Conservation (phyloP, 768 basidiomycete species). For the Termitomyces sp. region DNA sequence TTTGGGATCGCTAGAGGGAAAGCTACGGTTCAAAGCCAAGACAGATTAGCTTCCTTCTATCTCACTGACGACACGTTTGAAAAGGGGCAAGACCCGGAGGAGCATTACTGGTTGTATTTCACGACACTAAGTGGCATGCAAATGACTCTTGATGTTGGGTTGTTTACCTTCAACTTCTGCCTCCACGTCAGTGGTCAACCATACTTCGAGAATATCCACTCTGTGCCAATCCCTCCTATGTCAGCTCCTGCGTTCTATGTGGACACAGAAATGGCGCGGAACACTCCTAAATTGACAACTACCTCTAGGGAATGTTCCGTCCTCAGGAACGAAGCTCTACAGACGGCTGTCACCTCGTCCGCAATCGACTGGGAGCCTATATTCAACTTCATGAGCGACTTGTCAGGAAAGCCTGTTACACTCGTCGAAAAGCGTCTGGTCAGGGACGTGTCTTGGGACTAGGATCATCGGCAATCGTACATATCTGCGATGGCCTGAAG, state of each 20-base stretch:
- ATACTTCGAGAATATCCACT: not conserved
- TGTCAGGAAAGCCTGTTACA: constrained; percentile 21
- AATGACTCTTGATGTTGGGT: constrained; percentile 34
- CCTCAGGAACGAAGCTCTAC: constrained; percentile 24
- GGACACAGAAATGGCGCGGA: constrained; percentile 12
- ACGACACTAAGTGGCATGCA: constrained; percentile 37
- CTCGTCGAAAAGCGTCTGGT: constrained; percentile 19
- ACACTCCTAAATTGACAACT: constrained; percentile 8
- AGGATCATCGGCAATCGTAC: constrained; percentile 10
- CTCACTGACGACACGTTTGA: constrained; percentile 18
- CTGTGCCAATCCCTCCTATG: not conserved
- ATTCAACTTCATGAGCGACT: constrained; percentile 24
- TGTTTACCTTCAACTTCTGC: constrained; percentile 40
- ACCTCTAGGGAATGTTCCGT: constrained; percentile 23
- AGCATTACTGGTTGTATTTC: constrained; percentile 52
- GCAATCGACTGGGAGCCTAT: constrained; percentile 14
- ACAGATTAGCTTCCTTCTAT: constrained; percentile 33
- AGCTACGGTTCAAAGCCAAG: constrained; percentile 28
- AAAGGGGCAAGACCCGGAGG: constrained; percentile 37
- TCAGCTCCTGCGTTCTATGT: constrained; percentile 24
- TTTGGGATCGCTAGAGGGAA: constrained; percentile 25
- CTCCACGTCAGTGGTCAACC: constrained; percentile 7
- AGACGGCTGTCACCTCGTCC: constrained; percentile 12
- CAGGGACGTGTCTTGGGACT: constrained; percentile 8
- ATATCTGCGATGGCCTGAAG: constrained; percentile 21